These are phyloP conservation scores for Ceratobasidium sp. DNA, from an alignment of 1,284 basidiomycete species.

Conservation along the genomic window DNA sequence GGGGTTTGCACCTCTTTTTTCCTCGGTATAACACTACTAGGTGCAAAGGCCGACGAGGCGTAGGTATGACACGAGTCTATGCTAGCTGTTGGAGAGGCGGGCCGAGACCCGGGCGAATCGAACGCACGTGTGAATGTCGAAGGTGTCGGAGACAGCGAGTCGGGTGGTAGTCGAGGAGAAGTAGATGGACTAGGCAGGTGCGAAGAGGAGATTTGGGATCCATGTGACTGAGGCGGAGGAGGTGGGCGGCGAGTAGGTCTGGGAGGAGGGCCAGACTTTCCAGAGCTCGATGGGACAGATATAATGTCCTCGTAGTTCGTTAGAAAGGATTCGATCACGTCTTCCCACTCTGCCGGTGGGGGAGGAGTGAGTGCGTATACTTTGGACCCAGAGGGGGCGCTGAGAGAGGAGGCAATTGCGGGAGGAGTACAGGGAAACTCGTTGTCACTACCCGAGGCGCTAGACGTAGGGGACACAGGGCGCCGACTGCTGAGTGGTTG, in stretches of 20 bases:
- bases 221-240: background rate
- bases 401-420: background rate
- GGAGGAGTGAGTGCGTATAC: background rate
- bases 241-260: background rate
- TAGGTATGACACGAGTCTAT: too few relatives aligned
- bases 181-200: too few relatives aligned
- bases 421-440: slow-evolving; percentile 27
- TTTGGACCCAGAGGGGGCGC: background rate
- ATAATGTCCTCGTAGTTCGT: background rate
- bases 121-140: slow-evolving; percentile 10
- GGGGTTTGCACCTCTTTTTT: too few relatives aligned
- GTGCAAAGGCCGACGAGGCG: too few relatives aligned
- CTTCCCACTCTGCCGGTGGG: slow-evolving; percentile 28
- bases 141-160: slow-evolving; percentile 9
- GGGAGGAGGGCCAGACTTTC: background rate
- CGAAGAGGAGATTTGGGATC: background rate
- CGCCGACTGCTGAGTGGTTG: background rate
- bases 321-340: slow-evolving; percentile 14
- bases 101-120: slow-evolving; percentile 21
- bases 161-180: too few relatives aligned
- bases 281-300: background rate
- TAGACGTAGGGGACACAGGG: slow-evolving; percentile 30
- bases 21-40: too few relatives aligned
- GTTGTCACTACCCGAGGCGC: slow-evolving; percentile 35
- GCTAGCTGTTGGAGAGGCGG: background rate